Conservation (phyloP, 345 rosid species). For the Gossypium ekmanianum region DNA sequence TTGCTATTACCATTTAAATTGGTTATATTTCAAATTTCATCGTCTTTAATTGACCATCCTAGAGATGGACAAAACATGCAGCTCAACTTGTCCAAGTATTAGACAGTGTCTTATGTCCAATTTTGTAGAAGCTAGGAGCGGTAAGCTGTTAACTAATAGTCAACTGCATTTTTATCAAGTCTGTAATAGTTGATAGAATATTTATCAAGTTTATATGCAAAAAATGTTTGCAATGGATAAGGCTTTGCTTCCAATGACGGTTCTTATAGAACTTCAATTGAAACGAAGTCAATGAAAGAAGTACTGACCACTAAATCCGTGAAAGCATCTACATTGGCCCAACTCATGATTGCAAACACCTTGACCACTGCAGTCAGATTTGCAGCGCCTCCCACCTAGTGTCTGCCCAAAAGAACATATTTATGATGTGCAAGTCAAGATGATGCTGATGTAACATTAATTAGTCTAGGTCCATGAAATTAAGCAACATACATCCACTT, state of each 20-base stretch:
- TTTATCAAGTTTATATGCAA: background rate
- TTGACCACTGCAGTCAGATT: slow-evolving; percentile 65
- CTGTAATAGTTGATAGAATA: background rate
- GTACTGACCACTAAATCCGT: slow-evolving; percentile 69
- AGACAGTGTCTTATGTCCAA: background rate
- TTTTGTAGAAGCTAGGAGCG: background rate
- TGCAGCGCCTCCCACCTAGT: slow-evolving; percentile 66
- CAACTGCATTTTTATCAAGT: slow-evolving; percentile 1
- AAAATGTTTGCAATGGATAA: background rate
- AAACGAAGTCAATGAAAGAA: background rate
- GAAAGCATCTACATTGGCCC: slow-evolving; percentile 85
- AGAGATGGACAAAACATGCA: background rate
- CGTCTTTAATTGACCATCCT: background rate
- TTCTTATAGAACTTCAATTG: background rate
- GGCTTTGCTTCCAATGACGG: background rate
- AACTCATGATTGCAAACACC: slow-evolving; percentile 85
- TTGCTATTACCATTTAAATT: background rate
- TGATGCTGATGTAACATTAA: background rate
- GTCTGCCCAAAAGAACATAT: slow-evolving; percentile 42
- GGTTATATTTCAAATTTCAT: background rate
- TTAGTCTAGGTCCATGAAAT: too few species aligned
- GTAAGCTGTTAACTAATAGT: background rate
- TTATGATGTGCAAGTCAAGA: background rate
- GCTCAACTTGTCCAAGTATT: background rate
- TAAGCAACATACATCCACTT: background rate